Conservation (phyloP, 257 asterid species). For the Ophiorrhiza pumila region DNA sequence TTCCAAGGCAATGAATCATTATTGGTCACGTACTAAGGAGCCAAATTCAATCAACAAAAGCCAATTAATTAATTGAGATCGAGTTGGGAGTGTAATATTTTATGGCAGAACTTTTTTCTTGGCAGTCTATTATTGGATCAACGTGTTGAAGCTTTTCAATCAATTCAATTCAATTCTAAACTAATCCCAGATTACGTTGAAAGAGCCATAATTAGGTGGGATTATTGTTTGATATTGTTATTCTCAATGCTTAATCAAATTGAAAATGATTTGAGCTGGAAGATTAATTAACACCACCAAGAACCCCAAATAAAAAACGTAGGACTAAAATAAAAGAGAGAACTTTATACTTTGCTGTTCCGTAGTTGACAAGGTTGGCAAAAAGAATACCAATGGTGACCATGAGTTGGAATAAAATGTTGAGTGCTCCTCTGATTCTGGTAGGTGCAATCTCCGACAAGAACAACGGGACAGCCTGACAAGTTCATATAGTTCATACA, state of each 20-base stretch:
- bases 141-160: slow-evolving; percentile 6
- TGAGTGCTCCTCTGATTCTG: slow-evolving; percentile 91
- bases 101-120: background rate
- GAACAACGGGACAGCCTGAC: slow-evolving; percentile 82
- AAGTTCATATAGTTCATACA: background rate
- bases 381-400: slow-evolving; percentile 80
- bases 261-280: background rate
- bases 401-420: slow-evolving; percentile 84
- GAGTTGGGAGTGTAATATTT: background rate
- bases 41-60: slow-evolving; percentile 9
- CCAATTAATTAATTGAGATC: background rate
- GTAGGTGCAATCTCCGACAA: slow-evolving; percentile 95
- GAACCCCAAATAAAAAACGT: background rate
- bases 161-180: background rate
- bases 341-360: slow-evolving; percentile 55
- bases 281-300: background rate
- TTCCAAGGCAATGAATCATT: background rate
- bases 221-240: background rate
- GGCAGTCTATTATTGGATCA: background rate
- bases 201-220: background rate
- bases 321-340: background rate
- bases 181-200: background rate
- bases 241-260: background rate
- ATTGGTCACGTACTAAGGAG: slow-evolving; percentile 2
- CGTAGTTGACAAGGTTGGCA: slow-evolving; percentile 82